Evolutionary conservation across 2,329 filamentous ascomycete genomes (phyloP).

Genomic region (Aureobasidium sp.): DNA sequence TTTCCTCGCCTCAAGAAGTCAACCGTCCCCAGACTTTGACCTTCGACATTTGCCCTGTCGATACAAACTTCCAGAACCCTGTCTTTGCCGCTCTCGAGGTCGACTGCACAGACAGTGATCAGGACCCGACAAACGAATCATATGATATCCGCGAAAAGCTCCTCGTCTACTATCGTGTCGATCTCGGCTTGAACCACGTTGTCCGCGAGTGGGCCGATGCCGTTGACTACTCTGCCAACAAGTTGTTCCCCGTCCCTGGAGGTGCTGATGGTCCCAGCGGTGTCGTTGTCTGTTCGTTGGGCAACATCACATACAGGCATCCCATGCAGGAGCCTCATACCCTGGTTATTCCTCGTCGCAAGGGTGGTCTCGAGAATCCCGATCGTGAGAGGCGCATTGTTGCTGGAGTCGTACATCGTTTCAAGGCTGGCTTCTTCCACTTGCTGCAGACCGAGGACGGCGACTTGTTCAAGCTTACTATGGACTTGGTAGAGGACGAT

Average conservation of each 20-base stretch:
- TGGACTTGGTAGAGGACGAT: conserved; percentile 81
- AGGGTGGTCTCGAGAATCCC: conserved; percentile 85
- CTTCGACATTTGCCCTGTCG: conserved; percentile 77
- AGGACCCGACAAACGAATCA: conserved; percentile 80
- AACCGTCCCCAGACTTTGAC: conserved; percentile 90
- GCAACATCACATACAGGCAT: conserved; percentile 94
- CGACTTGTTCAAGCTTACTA: conserved; percentile 93
- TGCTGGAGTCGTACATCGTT: conserved; percentile 92
- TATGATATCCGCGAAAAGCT: conserved; percentile 78
- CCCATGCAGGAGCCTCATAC: conserved; percentile 87
- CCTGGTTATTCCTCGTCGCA: conserved; percentile 79
- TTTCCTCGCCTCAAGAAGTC: conserved; percentile 93
- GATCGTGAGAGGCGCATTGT: conserved; percentile 82
- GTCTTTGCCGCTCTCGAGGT: conserved; percentile 93
- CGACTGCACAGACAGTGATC: conserved; percentile 85
- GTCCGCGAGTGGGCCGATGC: conserved; percentile 94
- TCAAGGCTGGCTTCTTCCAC: conserved; percentile 93
- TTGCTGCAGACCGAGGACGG: conserved; percentile 93
- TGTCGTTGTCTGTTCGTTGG: conserved; percentile 88
- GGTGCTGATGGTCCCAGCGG: conserved; percentile 90
- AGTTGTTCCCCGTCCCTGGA: conserved; percentile 92
- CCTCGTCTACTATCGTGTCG: conserved; percentile 94
- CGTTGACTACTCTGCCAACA: conserved; percentile 80
- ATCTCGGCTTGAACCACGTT: conserved; percentile 93
- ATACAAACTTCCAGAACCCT: conserved; percentile 95